Evolutionary conservation across 2,329 filamentous ascomycete genomes (phyloP).

Genomic region (Drechslerella dactyloides): DNA sequence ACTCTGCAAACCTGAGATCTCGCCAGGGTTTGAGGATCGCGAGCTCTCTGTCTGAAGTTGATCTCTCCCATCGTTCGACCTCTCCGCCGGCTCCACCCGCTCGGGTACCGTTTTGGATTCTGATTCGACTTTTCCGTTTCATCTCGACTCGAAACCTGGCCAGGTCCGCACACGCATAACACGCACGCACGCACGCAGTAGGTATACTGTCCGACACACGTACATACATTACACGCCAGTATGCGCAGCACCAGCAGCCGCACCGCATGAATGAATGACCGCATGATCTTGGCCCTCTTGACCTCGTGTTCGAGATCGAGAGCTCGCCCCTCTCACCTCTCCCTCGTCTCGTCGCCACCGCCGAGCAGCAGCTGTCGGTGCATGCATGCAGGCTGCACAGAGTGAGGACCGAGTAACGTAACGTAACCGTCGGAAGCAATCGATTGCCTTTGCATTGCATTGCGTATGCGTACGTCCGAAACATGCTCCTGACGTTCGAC

Average conservation of each 20-base stretch:
- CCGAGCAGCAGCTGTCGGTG: not conserved
- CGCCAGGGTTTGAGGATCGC: not conserved
- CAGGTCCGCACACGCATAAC: no score
- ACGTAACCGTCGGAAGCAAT: no score
- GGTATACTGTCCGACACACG: not conserved
- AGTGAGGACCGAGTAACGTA: not conserved
- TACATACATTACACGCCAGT: not conserved
- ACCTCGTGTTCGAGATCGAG: not conserved
- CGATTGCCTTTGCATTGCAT: no score
- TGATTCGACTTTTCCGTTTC: constrained; percentile 11
- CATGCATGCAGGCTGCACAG: not conserved
- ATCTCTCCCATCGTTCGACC: not conserved
- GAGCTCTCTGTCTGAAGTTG: not conserved
- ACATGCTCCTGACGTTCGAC: constrained; percentile 45
- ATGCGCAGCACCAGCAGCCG: constrained; percentile 7
- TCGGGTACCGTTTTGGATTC: not conserved
- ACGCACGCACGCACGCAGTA: no score
- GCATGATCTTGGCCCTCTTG: constrained; percentile 8
- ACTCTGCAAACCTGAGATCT: not conserved
- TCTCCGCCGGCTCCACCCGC: constrained; percentile 3
- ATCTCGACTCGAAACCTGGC: not conserved
- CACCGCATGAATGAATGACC: not conserved
- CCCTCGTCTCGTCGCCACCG: not conserved
- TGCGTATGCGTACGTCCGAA: not conserved
- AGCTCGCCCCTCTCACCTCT: constrained; percentile 3